A percentile compares a stretch with the other conserved stretches of the same genome.
Evolutionary conservation across 169 alveolate species (phyloP).

Genomic region (Fabrea salina): DNA sequence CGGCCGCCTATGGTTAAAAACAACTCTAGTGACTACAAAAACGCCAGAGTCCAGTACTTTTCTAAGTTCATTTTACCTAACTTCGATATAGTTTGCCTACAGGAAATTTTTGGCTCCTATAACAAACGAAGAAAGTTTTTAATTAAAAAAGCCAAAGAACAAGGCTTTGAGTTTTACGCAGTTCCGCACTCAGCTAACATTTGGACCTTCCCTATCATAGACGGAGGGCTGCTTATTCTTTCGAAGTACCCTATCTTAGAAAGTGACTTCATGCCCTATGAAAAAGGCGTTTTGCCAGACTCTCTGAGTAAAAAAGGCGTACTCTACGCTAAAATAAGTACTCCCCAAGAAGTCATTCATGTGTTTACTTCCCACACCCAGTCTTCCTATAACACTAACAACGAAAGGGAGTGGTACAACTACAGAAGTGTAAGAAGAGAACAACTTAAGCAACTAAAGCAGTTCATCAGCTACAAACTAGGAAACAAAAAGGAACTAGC

Average conservation of each 20-base stretch:
- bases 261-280: constrained; percentile 35
- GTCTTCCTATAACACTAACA: constrained; percentile 36
- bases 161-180: constrained; percentile 38
- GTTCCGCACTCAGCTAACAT: constrained; percentile 41
- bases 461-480: constrained; percentile 35
- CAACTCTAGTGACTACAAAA: constrained; percentile 44
- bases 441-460: constrained; percentile 34
- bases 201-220: constrained; percentile 35
- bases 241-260: constrained; percentile 43
- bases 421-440: constrained; percentile 38
- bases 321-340: constrained; percentile 39
- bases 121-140: constrained; percentile 38
- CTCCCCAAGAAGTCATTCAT: constrained; percentile 30
- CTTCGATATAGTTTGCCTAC: constrained; percentile 46
- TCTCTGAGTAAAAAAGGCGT: constrained; percentile 36
- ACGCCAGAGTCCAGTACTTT: constrained; percentile 38
- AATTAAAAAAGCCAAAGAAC: constrained; percentile 35
- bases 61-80: constrained; percentile 12
- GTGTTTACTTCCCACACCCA: constrained; percentile 49
- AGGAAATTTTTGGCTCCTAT: constrained; percentile 45
- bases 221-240: constrained; percentile 53
- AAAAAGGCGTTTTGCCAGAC: constrained; percentile 35
- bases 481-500: neutral
- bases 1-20: constrained; percentile 51
- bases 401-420: neutral